Conservation (phyloP, 176 grass and related monocot genomes). For the Chrysopogon serrulatus region DNA sequence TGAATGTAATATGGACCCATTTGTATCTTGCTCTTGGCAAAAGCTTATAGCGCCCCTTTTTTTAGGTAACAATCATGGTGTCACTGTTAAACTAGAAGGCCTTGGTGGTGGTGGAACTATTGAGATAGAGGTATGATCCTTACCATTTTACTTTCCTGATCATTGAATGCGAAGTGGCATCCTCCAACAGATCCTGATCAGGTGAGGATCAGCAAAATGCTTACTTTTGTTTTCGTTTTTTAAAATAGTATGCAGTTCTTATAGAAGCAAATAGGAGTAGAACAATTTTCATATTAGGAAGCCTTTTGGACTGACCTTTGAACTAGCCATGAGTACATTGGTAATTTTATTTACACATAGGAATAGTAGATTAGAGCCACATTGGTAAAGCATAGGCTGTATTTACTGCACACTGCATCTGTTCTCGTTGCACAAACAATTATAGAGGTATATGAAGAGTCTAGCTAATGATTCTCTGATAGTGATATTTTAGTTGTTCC, state of each 20-base stretch:
- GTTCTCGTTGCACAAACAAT: slow-evolving; percentile 8
- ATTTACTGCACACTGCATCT: neutral
- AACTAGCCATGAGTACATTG: neutral
- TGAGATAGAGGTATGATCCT: slow-evolving; percentile 66
- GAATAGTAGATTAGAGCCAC: neutral
- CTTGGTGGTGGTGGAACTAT: slow-evolving; percentile 75
- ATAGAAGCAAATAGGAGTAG: neutral
- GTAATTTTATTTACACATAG: neutral
- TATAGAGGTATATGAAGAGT: slow-evolving; percentile 15
- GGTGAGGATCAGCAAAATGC: neutral
- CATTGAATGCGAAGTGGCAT: neutral
- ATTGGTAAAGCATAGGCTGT: neutral
- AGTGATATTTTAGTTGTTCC: slow-evolving; percentile 2
- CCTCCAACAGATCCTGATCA: slow-evolving; percentile 8
- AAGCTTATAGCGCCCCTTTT: slow-evolving; percentile 6
- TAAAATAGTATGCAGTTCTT: neutral
- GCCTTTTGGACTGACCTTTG: neutral
- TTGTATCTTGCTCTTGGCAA: neutral
- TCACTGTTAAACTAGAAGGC: slow-evolving; percentile 66
- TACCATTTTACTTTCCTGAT: neutral
- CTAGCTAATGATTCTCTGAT: neutral
- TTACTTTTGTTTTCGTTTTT: neutral
- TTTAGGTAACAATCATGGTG: slow-evolving; percentile 68
- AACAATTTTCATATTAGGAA: slow-evolving; percentile 1
- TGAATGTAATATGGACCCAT: slow-evolving; percentile 9